phyloP scores from a whole-genome alignment of 176 grass and related monocot species.

The Pontederia crassipes region DNA sequence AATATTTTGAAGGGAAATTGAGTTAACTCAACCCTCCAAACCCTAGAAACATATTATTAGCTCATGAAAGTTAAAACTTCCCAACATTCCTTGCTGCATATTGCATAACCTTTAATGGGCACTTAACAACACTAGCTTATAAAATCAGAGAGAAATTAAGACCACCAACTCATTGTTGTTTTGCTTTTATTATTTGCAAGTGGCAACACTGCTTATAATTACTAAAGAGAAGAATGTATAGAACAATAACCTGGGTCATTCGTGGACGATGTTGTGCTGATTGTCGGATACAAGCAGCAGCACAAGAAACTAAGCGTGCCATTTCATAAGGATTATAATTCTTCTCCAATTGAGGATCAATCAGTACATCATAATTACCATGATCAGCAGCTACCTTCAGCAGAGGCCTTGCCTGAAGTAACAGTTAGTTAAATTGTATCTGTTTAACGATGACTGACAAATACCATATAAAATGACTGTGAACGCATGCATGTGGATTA shows the following conservation, averaged over 20 bases:
- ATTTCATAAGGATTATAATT: conserved; percentile 70
- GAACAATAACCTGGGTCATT: conserved; percentile 52
- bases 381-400: conserved; percentile 37
- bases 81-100: too few species aligned
- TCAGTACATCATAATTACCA: conserved; percentile 45
- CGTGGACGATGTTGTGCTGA: conserved; percentile 51
- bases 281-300: conserved; percentile 58
- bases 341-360: conserved; percentile 40
- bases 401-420: conserved; percentile 49
- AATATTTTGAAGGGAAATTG: too few species aligned
- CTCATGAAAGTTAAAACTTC: too few species aligned
- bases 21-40: too few species aligned
- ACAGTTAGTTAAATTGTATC: background rate
- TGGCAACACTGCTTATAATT: background rate
- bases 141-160: too few species aligned
- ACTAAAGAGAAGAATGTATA: background rate
- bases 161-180: background rate
- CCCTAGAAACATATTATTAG: too few species aligned
- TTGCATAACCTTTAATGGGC: too few species aligned
- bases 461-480: background rate
- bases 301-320: conserved; percentile 55
- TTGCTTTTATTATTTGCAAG: background rate
- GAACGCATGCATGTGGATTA: background rate
- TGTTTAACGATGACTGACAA: background rate
- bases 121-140: too few species aligned